Percentiles rank a stretch among this genome's conserved stretches.
Evolutionary conservation across 2,329 filamentous ascomycete species (phyloP).

Genomic region (Apiospora saccharicola): DNA sequence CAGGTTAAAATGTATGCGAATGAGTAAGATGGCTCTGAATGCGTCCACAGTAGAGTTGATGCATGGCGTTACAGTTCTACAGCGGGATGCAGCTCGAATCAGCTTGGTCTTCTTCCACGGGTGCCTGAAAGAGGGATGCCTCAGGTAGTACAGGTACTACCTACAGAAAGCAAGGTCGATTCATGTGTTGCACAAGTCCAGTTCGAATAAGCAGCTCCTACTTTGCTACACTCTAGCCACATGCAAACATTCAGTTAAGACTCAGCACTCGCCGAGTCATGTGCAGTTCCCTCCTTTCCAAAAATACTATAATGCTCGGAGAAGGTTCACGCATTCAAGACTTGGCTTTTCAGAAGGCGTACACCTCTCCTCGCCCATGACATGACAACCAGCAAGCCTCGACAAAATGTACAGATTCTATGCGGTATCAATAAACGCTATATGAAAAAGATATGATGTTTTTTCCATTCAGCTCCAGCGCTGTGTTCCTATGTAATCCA

Average conservation of each 20-base stretch:
- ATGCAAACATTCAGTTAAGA: background rate
- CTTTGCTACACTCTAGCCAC: background rate
- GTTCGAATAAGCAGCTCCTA: background rate
- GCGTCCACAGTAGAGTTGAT: background rate
- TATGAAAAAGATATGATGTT: background rate
- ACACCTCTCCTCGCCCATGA: background rate
- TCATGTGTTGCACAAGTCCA: background rate
- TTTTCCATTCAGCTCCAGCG: constrained; percentile 15
- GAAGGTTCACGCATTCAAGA: background rate
- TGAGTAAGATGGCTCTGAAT: background rate
- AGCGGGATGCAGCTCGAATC: background rate
- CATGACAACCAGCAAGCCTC: background rate
- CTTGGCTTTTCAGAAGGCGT: background rate
- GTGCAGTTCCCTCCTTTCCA: too few relatives aligned
- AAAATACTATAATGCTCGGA: too few relatives aligned
- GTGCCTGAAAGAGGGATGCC: background rate
- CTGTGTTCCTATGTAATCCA: constrained; percentile 4
- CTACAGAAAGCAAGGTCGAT: background rate
- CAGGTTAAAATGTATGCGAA: background rate
- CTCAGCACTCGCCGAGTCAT: background rate
- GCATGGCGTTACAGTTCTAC: background rate
- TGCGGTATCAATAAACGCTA: constrained; percentile 23
- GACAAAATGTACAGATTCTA: constrained; percentile 1
- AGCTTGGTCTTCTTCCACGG: background rate
- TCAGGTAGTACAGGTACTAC: background rate